Evolutionary conservation across 257 asterid species (phyloP).

Genomic region (Solanum neorickii): DNA sequence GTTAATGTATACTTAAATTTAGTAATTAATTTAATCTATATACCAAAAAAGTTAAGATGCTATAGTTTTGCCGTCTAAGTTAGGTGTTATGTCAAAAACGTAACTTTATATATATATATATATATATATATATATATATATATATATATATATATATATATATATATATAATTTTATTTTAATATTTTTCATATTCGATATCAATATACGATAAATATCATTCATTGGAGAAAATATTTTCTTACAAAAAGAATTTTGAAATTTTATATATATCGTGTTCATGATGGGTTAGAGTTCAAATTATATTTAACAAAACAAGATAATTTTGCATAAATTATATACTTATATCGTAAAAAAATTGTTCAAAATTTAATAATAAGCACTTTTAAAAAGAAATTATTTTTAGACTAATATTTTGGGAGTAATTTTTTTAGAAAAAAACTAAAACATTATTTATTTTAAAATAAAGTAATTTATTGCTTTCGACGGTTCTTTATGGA

Average conservation of each 20-base stretch:
- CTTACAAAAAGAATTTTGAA: background rate
- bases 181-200: background rate
- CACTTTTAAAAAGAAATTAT: too few relatives aligned
- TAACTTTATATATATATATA: background rate
- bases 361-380: background rate
- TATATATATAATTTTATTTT: too few relatives aligned
- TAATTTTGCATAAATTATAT: background rate
- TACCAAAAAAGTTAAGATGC: background rate
- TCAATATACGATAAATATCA: too few relatives aligned
- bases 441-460: background rate
- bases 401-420: too few relatives aligned
- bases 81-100: background rate
- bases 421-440: too few relatives aligned
- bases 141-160: too few relatives aligned
- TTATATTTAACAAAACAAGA: background rate
- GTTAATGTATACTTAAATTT: background rate
- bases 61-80: background rate
- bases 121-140: too few relatives aligned
- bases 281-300: background rate
- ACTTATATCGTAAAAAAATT: background rate
- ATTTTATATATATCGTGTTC: background rate
- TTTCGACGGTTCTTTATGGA: background rate
- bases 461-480: background rate
- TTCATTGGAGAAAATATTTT: fast-evolving
- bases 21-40: background rate